A percentile compares a stretch with the other conserved stretches of the same genome.
phyloP scores from a whole-genome alignment of 1,139 yeast genomes.

The Arxiozyma telluris region DNA sequence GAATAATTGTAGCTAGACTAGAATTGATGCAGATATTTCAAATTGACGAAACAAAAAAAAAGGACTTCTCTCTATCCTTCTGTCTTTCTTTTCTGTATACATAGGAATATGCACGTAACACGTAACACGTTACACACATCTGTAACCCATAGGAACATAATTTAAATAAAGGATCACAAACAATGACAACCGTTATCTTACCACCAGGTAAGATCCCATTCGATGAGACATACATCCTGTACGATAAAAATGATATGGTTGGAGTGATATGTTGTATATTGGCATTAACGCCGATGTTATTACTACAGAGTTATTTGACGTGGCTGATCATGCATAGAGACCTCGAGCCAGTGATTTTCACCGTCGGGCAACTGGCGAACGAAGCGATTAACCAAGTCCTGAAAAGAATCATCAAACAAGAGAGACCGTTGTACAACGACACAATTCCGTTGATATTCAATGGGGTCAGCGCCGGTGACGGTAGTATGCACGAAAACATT shows the following conservation, averaged over 20 bases:
- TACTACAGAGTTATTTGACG: slow-evolving; percentile 71
- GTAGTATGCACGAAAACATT: slow-evolving; percentile 35
- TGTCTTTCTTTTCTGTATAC: too few species aligned
- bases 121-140: too few species aligned
- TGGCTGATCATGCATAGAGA: slow-evolving; percentile 80
- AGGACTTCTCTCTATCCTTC: too few species aligned
- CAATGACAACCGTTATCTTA: background rate
- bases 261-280: slow-evolving; percentile 61
- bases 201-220: slow-evolving; percentile 29
- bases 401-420: slow-evolving; percentile 56
- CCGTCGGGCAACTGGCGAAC: slow-evolving; percentile 76
- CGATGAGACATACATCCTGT: slow-evolving; percentile 67
- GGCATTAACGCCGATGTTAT: slow-evolving; percentile 74
- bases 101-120: too few species aligned
- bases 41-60: too few species aligned
- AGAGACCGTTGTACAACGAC: slow-evolving; percentile 51
- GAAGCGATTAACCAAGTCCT: slow-evolving; percentile 64
- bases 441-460: background rate
- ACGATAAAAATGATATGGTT: slow-evolving; percentile 56
- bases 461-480: slow-evolving; percentile 24
- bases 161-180: too few species aligned
- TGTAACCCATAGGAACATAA: too few species aligned
- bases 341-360: slow-evolving; percentile 72
- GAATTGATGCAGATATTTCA: too few species aligned
- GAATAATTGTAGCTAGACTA: too few species aligned